These are phyloP conservation scores for Metarhizium rileyi DNA, from an alignment of 2,329 filamentous ascomycete genomes.

Conservation along the genomic window DNA sequence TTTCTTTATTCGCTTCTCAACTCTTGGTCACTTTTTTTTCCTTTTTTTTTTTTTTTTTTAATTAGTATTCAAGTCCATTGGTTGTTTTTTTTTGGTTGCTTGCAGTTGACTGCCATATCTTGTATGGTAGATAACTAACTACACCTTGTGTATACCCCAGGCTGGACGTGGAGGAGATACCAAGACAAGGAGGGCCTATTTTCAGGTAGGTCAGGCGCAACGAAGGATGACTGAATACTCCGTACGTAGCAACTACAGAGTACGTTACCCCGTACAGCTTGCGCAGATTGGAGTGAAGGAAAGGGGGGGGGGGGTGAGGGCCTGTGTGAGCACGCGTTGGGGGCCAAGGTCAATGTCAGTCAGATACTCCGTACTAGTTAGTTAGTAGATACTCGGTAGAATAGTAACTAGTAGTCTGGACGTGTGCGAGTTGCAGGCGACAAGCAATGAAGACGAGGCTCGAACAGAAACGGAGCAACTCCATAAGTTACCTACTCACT, in stretches of 20 bases:
- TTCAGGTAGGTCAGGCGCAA: background rate
- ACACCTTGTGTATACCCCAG: slow-evolving; percentile 8
- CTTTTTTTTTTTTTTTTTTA: background rate
- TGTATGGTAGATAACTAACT: background rate
- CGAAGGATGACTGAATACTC: no score
- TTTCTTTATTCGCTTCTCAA: no score
- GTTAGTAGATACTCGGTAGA: no score
- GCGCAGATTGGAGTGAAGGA: background rate
- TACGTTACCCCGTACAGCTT: no score
- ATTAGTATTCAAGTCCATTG: background rate
- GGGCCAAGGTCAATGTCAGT: background rate
- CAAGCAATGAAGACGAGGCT: background rate
- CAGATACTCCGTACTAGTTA: no score
- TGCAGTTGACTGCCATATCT: background rate
- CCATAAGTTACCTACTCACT: no score
- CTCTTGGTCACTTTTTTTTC: background rate
- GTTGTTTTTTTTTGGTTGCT: background rate
- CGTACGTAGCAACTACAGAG: no score
- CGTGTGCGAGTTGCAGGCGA: slow-evolving; percentile 3
- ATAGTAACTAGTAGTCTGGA: background rate
- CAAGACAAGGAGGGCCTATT: slow-evolving; percentile 5
- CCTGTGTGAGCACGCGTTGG: no score
- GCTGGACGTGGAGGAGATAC: slow-evolving; percentile 15
- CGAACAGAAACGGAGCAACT: background rate
- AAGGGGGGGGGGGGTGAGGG: background rate